Evolutionary conservation across 352 stramenopile genomes (phyloP).

Genomic region (Aphanomyces astaci): DNA sequence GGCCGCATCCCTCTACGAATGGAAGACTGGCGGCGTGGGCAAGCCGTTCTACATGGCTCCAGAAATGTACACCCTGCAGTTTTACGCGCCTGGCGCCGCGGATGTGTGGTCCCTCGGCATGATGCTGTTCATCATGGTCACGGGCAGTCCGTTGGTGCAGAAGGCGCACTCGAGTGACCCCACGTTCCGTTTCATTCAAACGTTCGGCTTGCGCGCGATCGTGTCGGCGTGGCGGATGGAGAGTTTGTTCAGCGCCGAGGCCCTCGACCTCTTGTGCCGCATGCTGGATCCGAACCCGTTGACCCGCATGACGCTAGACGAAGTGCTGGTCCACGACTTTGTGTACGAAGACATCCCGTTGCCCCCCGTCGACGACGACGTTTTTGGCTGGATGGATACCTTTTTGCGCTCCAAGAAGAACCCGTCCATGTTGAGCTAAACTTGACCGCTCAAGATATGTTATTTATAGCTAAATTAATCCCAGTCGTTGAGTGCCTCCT

Average conservation of each 20-base stretch:
- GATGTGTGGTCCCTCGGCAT: slow-evolving; percentile 28
- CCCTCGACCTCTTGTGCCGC: not conserved
- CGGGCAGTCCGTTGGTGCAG: slow-evolving; percentile 39
- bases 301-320: not conserved
- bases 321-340: slow-evolving; percentile 1
- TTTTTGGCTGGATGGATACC: not conserved
- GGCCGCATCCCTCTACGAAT: slow-evolving; percentile 29
- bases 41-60: slow-evolving; percentile 28
- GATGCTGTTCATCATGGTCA: slow-evolving; percentile 29
- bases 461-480: not conserved
- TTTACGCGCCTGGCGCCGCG: slow-evolving; percentile 14
- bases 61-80: slow-evolving; percentile 21
- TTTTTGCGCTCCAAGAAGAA: slow-evolving; percentile 5
- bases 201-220: slow-evolving; percentile 33
- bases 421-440: not conserved
- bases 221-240: slow-evolving; percentile 35
- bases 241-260: not conserved
- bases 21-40: slow-evolving; percentile 33
- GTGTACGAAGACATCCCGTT: slow-evolving; percentile 6
- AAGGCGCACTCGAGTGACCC: slow-evolving; percentile 33
- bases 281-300: slow-evolving; percentile 3
- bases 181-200: slow-evolving; percentile 40
- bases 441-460: not conserved
- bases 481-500: too few relatives aligned
- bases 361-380: not conserved